Evolutionary conservation across 139 green algal species (phyloP).

Genomic region (Auxenochlorella pyrenoidosa): DNA sequence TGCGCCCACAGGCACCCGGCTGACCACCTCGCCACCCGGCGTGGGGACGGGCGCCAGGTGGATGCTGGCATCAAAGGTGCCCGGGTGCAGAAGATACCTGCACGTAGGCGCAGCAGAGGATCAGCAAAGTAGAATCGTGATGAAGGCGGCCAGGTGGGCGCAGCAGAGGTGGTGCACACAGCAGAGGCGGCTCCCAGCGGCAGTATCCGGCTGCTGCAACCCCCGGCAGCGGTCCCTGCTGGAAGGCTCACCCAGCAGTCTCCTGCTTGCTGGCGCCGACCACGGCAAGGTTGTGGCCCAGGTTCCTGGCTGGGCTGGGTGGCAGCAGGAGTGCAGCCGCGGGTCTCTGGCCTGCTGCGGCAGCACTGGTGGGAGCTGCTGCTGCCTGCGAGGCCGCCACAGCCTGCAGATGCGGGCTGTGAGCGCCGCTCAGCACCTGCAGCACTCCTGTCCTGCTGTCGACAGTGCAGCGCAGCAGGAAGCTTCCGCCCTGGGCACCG

Average conservation of each 20-base stretch:
- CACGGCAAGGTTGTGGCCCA: conserved; percentile 4
- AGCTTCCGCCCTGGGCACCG: neutral
- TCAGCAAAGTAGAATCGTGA: neutral
- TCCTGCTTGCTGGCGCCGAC: neutral
- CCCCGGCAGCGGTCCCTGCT: neutral
- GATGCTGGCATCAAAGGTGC: conserved; percentile 57
- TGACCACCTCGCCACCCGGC: neutral
- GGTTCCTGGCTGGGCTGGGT: neutral
- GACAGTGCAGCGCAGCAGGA: neutral
- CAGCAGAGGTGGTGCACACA: too few relatives aligned
- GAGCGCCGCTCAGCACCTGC: neutral
- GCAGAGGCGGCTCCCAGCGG: neutral
- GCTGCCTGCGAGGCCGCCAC: neutral
- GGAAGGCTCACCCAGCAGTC: neutral
- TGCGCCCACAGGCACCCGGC: conserved; percentile 9
- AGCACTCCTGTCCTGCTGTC: neutral
- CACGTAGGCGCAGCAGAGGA: conserved; percentile 5
- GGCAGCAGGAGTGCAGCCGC: neutral
- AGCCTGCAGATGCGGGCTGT: neutral
- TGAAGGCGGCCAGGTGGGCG: too few relatives aligned
- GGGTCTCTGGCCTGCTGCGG: neutral
- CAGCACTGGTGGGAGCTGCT: neutral
- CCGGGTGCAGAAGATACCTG: conserved; percentile 37
- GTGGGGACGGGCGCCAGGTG: conserved; percentile 62
- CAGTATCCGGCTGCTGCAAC: neutral